phyloP scores from a whole-genome alignment of 2,329 filamentous ascomycete species.

The Trichoderma cornu-damae region DNA sequence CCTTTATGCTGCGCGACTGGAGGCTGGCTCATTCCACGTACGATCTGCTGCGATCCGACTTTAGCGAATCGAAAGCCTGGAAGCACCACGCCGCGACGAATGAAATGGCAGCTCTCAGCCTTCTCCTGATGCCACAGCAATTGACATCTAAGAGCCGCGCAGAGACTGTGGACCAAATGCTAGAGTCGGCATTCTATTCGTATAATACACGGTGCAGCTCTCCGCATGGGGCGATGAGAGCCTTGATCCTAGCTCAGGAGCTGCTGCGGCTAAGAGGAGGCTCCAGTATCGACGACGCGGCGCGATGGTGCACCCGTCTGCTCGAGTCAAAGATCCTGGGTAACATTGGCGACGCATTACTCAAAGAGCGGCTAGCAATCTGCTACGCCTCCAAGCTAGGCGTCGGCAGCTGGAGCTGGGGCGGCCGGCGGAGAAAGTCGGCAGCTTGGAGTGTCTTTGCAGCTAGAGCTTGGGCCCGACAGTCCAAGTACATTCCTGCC shows the following conservation, averaged over 20 bases:
- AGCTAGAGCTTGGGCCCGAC: constrained; percentile 75
- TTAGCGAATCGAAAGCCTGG: constrained; percentile 94
- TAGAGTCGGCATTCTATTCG: constrained; percentile 87
- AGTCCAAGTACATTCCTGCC: constrained; percentile 72
- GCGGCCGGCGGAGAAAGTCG: constrained; percentile 73
- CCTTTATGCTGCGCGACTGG: constrained; percentile 96
- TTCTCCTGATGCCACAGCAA: constrained; percentile 69
- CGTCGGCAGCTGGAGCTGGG: constrained; percentile 60
- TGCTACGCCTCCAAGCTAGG: constrained; percentile 75
- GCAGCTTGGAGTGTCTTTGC: constrained; percentile 84
- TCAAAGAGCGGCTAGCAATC: constrained; percentile 79
- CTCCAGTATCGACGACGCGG: constrained; percentile 77
- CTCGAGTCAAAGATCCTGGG: constrained; percentile 75
- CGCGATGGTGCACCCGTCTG: constrained; percentile 74
- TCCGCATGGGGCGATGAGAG: constrained; percentile 74
- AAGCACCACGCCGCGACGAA: constrained; percentile 88
- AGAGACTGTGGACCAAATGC: constrained; percentile 78
- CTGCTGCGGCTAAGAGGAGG: constrained; percentile 76
- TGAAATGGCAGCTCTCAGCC: constrained; percentile 87
- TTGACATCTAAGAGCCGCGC: constrained; percentile 69
- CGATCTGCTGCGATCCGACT: constrained; percentile 82
- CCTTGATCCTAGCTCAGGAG: constrained; percentile 70
- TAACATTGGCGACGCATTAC: constrained; percentile 69
- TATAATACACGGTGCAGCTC: constrained; percentile 81
- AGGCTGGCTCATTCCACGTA: constrained; percentile 89